These are phyloP conservation scores for Acidiella bohemica DNA, from an alignment of 495 filamentous ascomycete species.

Conservation along the genomic window DNA sequence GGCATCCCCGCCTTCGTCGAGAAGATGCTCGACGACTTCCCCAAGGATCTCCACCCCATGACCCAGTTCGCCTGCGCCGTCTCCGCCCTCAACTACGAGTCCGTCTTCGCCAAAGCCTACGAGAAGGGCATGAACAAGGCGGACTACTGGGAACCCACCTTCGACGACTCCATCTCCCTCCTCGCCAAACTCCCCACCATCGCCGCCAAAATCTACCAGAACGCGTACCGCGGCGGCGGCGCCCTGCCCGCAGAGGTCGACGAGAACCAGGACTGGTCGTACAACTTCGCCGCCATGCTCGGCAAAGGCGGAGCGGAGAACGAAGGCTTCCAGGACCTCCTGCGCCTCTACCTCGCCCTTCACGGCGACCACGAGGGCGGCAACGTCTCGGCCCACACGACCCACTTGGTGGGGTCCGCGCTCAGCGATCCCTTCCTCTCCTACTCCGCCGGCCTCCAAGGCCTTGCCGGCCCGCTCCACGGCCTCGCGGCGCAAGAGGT, in stretches of 20 bases:
- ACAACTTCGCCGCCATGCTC: slow-evolving; percentile 95
- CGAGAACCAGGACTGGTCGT: slow-evolving; percentile 80
- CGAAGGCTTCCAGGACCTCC: slow-evolving; percentile 87
- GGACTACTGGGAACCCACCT: slow-evolving; percentile 97
- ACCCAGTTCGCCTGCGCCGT: slow-evolving; percentile 93
- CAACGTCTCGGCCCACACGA: slow-evolving; percentile 95
- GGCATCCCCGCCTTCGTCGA: slow-evolving; percentile 71
- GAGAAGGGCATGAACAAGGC: slow-evolving; percentile 80
- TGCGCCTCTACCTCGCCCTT: slow-evolving; percentile 84
- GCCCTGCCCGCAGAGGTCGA: slow-evolving; percentile 67
- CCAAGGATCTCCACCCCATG: slow-evolving; percentile 85
- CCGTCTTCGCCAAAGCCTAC: slow-evolving; percentile 83
- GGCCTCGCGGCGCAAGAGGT: slow-evolving; percentile 96
- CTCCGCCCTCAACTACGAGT: slow-evolving; percentile 82
- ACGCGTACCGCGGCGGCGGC: slow-evolving; percentile 63
- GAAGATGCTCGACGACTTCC: slow-evolving; percentile 83
- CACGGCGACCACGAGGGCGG: slow-evolving; percentile 98
- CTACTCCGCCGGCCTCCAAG: slow-evolving; percentile 90
- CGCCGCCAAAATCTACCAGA: slow-evolving; percentile 94
- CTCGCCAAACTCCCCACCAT: slow-evolving; percentile 94
- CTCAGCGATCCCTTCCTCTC: slow-evolving; percentile 89
- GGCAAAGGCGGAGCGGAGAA: slow-evolving; percentile 77
- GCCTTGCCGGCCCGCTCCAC: slow-evolving; percentile 87
- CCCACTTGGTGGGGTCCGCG: slow-evolving; percentile 91
- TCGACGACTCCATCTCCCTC: slow-evolving; percentile 86